Percentiles rank a stretch among this genome's conserved stretches.
Conservation (phyloP, 1,284 basidiomycete genomes). For the Psilocybe mexicana region DNA sequence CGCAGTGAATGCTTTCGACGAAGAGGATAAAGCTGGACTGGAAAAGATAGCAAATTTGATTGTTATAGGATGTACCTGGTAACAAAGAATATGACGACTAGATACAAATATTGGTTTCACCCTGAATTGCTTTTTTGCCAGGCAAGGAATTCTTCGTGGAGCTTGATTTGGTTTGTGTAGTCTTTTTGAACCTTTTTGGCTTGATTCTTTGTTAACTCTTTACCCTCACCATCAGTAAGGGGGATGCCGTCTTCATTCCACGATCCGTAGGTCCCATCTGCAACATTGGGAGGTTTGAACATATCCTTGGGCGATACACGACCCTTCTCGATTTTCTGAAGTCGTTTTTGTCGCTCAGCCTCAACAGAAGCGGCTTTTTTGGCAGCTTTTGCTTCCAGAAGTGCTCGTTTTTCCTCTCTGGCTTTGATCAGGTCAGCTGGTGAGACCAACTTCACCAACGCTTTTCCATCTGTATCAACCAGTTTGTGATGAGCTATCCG, state of each 20-base stretch:
- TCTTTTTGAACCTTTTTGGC: constrained; percentile 85
- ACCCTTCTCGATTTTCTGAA: constrained; percentile 87
- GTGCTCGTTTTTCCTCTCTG: constrained; percentile 88
- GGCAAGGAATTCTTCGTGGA: constrained; percentile 74
- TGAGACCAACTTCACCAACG: constrained; percentile 91
- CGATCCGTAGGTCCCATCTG: constrained; percentile 66
- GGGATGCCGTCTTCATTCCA: constrained; percentile 91
- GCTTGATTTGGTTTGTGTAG: constrained; percentile 74
- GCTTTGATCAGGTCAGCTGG: constrained; percentile 82
- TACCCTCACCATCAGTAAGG: constrained; percentile 79
- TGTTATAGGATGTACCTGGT: constrained; percentile 42
- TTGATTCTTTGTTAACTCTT: constrained; percentile 83
- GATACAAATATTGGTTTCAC: constrained; percentile 9
- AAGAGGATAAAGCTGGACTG: constrained; percentile 72
- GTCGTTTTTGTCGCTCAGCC: constrained; percentile 75
- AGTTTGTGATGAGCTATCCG: constrained; percentile 4
- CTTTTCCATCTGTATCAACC: constrained; percentile 74
- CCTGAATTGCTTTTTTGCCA: constrained; percentile 48
- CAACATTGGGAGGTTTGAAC: constrained; percentile 83
- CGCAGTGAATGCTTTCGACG: constrained; percentile 67
- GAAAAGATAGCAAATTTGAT: constrained; percentile 69
- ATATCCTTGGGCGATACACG: constrained; percentile 74
- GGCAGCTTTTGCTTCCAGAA: constrained; percentile 74
- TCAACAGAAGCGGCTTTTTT: constrained; percentile 79
- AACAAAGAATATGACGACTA: constrained; percentile 8